phyloP scores from a whole-genome alignment of 345 rosid genomes.

The Dovyalis caffra region DNA sequence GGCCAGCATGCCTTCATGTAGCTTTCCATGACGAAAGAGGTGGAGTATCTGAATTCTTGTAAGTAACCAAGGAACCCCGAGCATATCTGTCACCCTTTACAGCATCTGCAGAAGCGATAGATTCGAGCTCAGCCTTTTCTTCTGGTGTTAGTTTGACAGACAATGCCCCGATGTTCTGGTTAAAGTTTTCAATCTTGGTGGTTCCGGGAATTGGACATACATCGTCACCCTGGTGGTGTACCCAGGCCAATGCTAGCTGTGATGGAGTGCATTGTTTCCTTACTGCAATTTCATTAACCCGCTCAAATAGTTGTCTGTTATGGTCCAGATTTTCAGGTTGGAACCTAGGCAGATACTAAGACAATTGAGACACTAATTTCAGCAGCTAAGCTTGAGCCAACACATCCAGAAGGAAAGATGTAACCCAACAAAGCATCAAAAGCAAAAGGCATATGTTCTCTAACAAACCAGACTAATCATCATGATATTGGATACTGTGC shows the following conservation, averaged over 20 bases:
- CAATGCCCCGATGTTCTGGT: constrained; percentile 56
- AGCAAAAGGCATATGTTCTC: background rate
- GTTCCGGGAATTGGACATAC: constrained; percentile 70
- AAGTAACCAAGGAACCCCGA: background rate
- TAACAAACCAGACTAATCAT: background rate
- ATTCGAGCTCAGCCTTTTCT: constrained; percentile 57
- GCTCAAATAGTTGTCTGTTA: constrained; percentile 41
- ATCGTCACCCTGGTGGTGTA: constrained; percentile 64
- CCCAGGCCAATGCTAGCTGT: constrained; percentile 80
- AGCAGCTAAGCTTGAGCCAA: background rate
- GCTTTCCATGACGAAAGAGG: constrained; percentile 12
- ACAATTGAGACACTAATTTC: background rate
- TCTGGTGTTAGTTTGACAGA: constrained; percentile 50
- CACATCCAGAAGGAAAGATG: background rate
- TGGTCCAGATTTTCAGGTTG: constrained; percentile 55
- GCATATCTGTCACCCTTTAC: constrained; percentile 50
- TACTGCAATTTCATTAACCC: constrained; percentile 40
- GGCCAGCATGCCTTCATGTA: background rate
- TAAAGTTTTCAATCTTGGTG: constrained; percentile 55
- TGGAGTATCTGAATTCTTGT: constrained; percentile 33
- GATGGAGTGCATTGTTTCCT: constrained; percentile 56
- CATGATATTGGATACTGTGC: background rate
- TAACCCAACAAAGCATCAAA: background rate
- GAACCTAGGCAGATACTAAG: constrained; percentile 55
- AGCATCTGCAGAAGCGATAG: constrained; percentile 36